Conservation (phyloP, 2,329 filamentous ascomycete species). For the Thelonectria rubi region DNA sequence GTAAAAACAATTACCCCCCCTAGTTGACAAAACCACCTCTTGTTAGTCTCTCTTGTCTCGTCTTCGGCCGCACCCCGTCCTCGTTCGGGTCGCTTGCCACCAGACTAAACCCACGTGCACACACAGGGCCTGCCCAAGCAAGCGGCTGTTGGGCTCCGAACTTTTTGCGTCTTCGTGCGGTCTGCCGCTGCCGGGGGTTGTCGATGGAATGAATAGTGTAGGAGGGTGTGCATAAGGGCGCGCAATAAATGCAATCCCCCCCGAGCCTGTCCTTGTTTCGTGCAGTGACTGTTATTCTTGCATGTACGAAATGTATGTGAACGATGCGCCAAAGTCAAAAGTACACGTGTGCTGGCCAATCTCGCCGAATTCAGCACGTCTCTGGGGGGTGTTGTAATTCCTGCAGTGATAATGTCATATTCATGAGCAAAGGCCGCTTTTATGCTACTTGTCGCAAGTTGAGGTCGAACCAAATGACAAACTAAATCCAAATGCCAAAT, state of each 20-base stretch:
- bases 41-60: conserved; percentile 40
- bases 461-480: too few relatives aligned
- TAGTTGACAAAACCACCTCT: conserved; percentile 38
- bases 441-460: background rate
- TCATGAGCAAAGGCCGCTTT: background rate
- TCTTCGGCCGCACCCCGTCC: conserved; percentile 21
- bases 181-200: conserved; percentile 31
- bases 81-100: conserved; percentile 13
- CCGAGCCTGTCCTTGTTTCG: conserved; percentile 2
- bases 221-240: conserved; percentile 41
- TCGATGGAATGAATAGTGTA: conserved; percentile 46
- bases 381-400: background rate
- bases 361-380: background rate
- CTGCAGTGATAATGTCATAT: background rate
- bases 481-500: conserved; percentile 24
- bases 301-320: background rate
- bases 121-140: background rate
- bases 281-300: background rate
- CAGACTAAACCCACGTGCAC: conserved; percentile 20
- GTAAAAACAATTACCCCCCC: conserved; percentile 67
- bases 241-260: conserved; percentile 44
- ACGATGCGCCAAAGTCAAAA: background rate
- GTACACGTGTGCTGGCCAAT: background rate
- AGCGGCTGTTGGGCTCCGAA: conserved; percentile 28
- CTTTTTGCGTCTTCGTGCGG: conserved; percentile 32